Evolutionary conservation across 768 basidiomycete species (phyloP), one percentile per base, ranked within the genome.

Genomic region (Termitomyces sp.): DNA sequence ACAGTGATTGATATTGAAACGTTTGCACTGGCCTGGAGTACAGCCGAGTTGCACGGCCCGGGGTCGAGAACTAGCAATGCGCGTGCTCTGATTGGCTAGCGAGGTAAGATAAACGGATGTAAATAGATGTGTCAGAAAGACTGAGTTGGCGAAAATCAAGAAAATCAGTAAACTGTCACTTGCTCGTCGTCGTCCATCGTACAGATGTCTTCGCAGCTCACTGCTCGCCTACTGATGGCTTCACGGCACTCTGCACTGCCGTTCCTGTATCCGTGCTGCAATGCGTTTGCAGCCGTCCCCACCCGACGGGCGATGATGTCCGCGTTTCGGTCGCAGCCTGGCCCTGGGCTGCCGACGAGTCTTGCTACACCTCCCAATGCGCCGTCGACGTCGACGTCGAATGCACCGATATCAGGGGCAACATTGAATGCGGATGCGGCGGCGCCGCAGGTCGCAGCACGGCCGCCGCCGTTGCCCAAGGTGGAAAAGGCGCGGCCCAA

Each of bases 371-470:
- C 58, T 12, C 46, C 58, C 12, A 44, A 24, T 28, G 40, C 58
- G 16, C 40, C 58, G 7, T 42, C 51, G 36, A n/a, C 58, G 22
- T 42, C 62, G 16, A 24, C 55, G 35, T 55, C 58, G n/a, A n/a
- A n/a, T n/a, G n/a, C n/a, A n/a, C n/a, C n/a, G n/a, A 13, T 85
- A 20, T 70, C 80, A 1, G 68, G 78, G 2, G 71, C 76, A 38
- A 67, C 77, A 20, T 71, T 89, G 16, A 83, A 82, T 18, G 70
- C 81, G 15, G 84, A 90, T 67, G 83, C 87, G 3, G 78, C 86
- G 8, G 84, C 90, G 12, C 90, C 91, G 0, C 89, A 91, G 69
- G 81, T 82, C 36, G 89, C 83, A 6, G 89, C 88, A 5, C 84
- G 85, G 1, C 90, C 91, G 2, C 90, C 90, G 6, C 85, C 88